Conservation (phyloP, 441 rosid genomes). For the Bruguiera hainesii region DNA sequence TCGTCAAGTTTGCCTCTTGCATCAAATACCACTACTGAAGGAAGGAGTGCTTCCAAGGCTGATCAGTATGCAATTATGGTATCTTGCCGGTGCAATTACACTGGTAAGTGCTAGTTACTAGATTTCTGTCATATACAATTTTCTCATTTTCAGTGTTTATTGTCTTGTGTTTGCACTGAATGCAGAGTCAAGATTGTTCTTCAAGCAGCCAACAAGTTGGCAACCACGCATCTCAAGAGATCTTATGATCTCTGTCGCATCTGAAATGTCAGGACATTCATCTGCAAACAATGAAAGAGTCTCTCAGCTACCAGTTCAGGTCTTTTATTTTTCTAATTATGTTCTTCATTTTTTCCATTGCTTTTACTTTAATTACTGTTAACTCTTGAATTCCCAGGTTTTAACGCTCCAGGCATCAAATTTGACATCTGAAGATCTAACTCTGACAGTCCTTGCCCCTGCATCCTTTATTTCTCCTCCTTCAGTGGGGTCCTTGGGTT, state of each 20-base stretch:
- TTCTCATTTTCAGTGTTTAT: slow-evolving; percentile 15
- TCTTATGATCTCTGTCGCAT: slow-evolving; percentile 88
- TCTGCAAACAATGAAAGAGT: slow-evolving; percentile 55
- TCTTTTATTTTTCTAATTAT: slow-evolving; percentile 15
- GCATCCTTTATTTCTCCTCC: slow-evolving; percentile 91
- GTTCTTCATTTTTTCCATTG: neutral
- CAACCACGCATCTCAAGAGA: slow-evolving; percentile 80
- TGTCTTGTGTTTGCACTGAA: slow-evolving; percentile 17
- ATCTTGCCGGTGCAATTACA: slow-evolving; percentile 87
- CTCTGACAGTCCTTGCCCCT: slow-evolving; percentile 91
- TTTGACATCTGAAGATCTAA: slow-evolving; percentile 85
- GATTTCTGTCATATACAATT: slow-evolving; percentile 20
- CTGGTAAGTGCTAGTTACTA: slow-evolving; percentile 43
- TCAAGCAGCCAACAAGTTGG: slow-evolving; percentile 90
- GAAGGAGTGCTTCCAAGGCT: slow-evolving; percentile 37
- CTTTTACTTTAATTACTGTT: neutral
- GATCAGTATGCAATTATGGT: slow-evolving; percentile 86
- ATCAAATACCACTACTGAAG: slow-evolving; percentile 42
- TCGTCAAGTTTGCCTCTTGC: slow-evolving; percentile 47
- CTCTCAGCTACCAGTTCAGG: slow-evolving; percentile 95
- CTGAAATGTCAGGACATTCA: slow-evolving; percentile 67
- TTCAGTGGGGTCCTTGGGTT: slow-evolving; percentile 77
- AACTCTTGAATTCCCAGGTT: slow-evolving; percentile 47
- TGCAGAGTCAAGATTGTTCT: slow-evolving; percentile 86
- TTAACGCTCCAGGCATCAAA: slow-evolving; percentile 96